A percentile compares a stretch with the other conserved stretches of the same genome.
Conservation (phyloP, 2,329 filamentous ascomycete species). For the Orbilia oligospora region DNA sequence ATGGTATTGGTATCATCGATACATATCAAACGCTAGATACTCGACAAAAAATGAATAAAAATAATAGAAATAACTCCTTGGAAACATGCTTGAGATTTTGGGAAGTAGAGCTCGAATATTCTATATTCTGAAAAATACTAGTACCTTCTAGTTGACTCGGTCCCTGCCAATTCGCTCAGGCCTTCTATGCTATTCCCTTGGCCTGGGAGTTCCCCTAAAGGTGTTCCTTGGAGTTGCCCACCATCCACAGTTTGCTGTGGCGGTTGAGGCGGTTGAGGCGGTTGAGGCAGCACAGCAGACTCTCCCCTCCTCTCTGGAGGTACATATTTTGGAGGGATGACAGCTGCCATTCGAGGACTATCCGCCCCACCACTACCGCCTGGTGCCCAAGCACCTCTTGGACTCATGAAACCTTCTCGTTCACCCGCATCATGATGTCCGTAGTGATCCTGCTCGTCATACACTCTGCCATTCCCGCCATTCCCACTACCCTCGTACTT, state of each 20-base stretch:
- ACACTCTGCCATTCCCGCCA: constrained; percentile 1
- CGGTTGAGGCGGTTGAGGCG: background rate
- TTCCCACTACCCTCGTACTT: constrained; percentile 8
- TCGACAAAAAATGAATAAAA: constrained; percentile 5
- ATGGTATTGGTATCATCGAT: constrained; percentile 21
- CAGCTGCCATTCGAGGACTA: background rate
- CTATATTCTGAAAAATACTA: constrained; percentile 4
- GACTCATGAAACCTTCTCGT: constrained; percentile 45
- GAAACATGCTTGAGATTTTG: background rate
- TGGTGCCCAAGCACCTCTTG: constrained; percentile 25
- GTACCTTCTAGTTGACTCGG: constrained; percentile 17
- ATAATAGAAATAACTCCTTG: constrained; percentile 12
- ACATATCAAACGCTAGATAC: constrained; percentile 31
- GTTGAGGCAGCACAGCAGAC: background rate
- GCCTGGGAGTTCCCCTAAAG: constrained; percentile 40
- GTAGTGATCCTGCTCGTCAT: constrained; percentile 23
- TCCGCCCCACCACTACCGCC: constrained; percentile 12
- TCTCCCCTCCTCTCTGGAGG: constrained; percentile 40
- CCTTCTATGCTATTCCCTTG: constrained; percentile 37
- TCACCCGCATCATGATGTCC: constrained; percentile 38
- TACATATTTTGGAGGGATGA: constrained; percentile 41
- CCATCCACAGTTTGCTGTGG: constrained; percentile 3
- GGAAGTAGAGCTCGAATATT: background rate
- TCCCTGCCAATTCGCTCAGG: constrained; percentile 41
- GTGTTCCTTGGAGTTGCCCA: constrained; percentile 4